Base-by-base conservation (phyloP, 768 basidiomycete genomes). In the Tricholoma saponaceum region DNA sequence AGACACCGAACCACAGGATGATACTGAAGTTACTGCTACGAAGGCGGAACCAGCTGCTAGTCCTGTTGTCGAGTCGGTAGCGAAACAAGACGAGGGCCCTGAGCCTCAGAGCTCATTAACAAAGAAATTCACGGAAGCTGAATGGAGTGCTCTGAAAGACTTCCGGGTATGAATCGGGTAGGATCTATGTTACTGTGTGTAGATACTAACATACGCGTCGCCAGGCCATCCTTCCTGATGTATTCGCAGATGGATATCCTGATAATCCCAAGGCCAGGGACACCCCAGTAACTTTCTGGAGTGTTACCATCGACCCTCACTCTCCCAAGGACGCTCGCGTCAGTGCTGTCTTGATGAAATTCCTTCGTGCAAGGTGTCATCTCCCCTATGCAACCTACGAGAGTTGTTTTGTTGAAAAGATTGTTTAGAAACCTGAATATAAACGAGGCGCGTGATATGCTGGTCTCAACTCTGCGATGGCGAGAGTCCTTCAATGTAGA, bases 291-390 rank as follows among this genome's bases (percentile, higher is more conserved):
- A 74, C 65, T 5, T 68, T 93, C 56, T 93, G 91, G 91, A 87
- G 89, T 25, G 82, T 93, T 18, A 70, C 67, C 1, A 79, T 93
- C 25, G 81, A 89, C 68, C 87, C 91, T 2, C 59, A 56, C 2
- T 73, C 75, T 55, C 80, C 83, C 12, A 69, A 66, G 50, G 81
- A 90, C 67, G 84, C 89, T 0, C 80, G 82, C 7, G 82, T 83
- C 58, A 90, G 87, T 64, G 89, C 92, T 30, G 65, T 92, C 8
- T 76, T 93, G 35, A 83, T 92, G 81, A 92, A 92, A 67, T 93
- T 92, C 75, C 72, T 91, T 28, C 80, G 87, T 56, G 91, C 91
- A 4, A 82, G 87, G 88, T 85, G 63, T 33, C 26, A 22, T 26
- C 26, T 22, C 14, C 47, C 32, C 41, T 32, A 8, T n/a, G n/a